Conservation (phyloP, 2,329 filamentous ascomycete genomes). For the Salinomyces thailandicus region DNA sequence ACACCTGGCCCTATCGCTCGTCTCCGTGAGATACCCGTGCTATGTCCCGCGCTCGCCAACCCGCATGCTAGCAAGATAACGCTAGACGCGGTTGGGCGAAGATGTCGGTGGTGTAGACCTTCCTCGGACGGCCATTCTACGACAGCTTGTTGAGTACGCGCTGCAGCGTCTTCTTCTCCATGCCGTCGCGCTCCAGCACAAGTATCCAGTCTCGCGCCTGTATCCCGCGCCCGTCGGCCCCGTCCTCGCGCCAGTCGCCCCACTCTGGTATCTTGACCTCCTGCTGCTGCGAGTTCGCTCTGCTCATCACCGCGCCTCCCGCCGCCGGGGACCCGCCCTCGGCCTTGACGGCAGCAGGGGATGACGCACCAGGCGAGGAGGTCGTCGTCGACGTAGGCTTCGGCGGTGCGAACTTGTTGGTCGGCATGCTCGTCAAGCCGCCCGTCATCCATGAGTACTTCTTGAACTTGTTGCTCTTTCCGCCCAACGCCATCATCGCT, state of each 20-base stretch:
- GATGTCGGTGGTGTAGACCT: too few species aligned
- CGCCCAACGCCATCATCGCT: slow-evolving; percentile 56
- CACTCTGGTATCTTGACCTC: slow-evolving; percentile 19
- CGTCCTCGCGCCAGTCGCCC: slow-evolving; percentile 53
- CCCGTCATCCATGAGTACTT: slow-evolving; percentile 68
- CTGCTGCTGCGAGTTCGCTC: not conserved
- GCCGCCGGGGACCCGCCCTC: slow-evolving; percentile 5
- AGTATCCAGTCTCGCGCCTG: slow-evolving; percentile 75
- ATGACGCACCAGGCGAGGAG: not conserved
- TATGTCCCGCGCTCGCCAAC: not conserved
- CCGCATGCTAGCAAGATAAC: too few species aligned
- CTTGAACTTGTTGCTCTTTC: slow-evolving; percentile 47
- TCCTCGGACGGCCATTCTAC: not conserved
- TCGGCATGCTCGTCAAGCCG: slow-evolving; percentile 45
- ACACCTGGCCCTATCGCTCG: not conserved
- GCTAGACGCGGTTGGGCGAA: too few species aligned
- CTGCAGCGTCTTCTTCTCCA: slow-evolving; percentile 53
- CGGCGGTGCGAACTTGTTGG: slow-evolving; percentile 28
- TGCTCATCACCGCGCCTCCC: not conserved
- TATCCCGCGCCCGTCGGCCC: slow-evolving; percentile 63
- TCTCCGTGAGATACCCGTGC: not conserved
- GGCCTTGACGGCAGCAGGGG: slow-evolving; percentile 6
- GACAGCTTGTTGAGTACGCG: slow-evolving; percentile 30
- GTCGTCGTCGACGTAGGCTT: not conserved
- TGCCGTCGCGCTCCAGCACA: slow-evolving; percentile 68